phyloP scores from a whole-genome alignment of 1,284 basidiomycete species.

The Porodaedalea pini region DNA sequence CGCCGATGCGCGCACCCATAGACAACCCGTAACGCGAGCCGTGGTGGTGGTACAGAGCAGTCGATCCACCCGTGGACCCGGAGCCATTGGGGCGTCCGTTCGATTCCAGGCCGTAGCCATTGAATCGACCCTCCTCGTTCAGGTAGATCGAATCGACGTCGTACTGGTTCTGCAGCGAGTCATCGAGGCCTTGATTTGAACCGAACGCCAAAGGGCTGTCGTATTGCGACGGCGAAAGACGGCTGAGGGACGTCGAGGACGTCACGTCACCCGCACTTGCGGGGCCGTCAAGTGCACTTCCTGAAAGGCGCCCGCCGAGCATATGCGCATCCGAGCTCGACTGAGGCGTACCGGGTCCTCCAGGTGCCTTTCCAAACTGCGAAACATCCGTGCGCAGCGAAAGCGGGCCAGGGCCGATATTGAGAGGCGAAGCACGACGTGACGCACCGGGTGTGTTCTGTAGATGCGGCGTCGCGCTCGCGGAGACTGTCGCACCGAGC shows the following conservation, averaged over 20 bases:
- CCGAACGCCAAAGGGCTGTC: conserved; percentile 50
- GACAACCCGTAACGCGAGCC: conserved; percentile 73
- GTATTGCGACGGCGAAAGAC: conserved; percentile 58
- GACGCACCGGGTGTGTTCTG: conserved; percentile 56
- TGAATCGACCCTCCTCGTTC: conserved; percentile 48
- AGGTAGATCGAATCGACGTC: conserved; percentile 59
- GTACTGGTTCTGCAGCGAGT: conserved; percentile 51
- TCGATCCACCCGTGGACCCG: conserved; percentile 62
- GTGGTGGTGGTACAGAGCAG: conserved; percentile 76
- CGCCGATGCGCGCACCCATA: conserved; percentile 47
- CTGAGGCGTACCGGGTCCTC: conserved; percentile 57
- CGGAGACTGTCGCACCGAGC: conserved; percentile 46
- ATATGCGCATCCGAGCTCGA: conserved; percentile 52
- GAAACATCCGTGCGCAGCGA: conserved; percentile 29
- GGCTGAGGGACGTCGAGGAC: conserved; percentile 57
- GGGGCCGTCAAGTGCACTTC: conserved; percentile 41
- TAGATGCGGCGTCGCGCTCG: conserved; percentile 59
- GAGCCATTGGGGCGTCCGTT: conserved; percentile 38
- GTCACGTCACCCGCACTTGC: conserved; percentile 51
- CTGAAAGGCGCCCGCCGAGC: conserved; percentile 52
- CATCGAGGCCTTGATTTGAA: conserved; percentile 50
- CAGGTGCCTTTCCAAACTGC: conserved; percentile 52
- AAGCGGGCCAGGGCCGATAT: conserved; percentile 3
- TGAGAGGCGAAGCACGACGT: conserved; percentile 45
- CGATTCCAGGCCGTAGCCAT: conserved; percentile 62